Evolutionary conservation across 306 rosid species (phyloP), one percentile per base, ranked within the genome.

Genomic region (Ceratonia siliqua): DNA sequence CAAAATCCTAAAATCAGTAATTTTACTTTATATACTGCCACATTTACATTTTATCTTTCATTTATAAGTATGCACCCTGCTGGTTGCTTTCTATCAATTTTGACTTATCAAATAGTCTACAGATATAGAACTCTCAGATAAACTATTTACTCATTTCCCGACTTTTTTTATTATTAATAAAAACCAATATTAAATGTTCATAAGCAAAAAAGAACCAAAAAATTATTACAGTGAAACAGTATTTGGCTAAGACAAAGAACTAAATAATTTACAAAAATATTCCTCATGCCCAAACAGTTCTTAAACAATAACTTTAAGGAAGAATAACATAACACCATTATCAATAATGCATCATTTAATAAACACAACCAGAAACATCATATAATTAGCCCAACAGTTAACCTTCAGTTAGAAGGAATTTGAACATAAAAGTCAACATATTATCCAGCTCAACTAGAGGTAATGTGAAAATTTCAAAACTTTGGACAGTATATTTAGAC

Each of bases 111-210:
- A 48, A 32, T 11, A 7, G 58, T 25, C 53, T 20, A 72, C 25
- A 13, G 6, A 50, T 17, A 71, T 22, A 81, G 24, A 71, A 20
- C 53, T 62, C 53, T 38, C 9, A 66, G 24, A 25, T 43, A 28
- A 70, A 71, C n/a, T 62, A 28, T 28, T 30, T 43, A 64, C 14
- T 48, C 64, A 42, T 38, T 25, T 43, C 72, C 27, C 25, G 32
- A 9, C 48, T 45, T 55, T 32, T 32, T 32, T 74, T 57, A 14
- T 18, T 52, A n/a, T n/a, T n/a, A n/a, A 35, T 17, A n/a, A 68
- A 68, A 78, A 15, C 55, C 78, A 63, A 39, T 13, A 24, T 28
- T 6, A 28, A 18, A 67, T 59, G 64, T 32, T 74, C 22, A 57
- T 55, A 22, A 17, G 50, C 28, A n/a, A n/a, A n/a, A n/a, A 8